Evolutionary conservation across 768 basidiomycete species (phyloP).

Genomic region (Holtermanniella nyarrowii): DNA sequence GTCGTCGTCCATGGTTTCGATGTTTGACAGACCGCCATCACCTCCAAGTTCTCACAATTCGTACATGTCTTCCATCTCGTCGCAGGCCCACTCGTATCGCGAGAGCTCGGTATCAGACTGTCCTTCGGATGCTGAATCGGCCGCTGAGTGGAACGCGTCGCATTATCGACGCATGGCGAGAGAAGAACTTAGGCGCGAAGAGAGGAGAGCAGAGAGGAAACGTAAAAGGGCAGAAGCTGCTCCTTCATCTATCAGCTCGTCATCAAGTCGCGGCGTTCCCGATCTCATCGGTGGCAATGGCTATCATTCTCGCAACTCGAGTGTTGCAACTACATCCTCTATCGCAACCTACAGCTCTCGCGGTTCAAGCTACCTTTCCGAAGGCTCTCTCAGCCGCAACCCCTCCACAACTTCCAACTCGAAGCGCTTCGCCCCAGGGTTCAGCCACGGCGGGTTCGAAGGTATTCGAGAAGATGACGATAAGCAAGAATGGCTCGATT

Average conservation of each 20-base stretch:
- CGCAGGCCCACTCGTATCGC: neutral
- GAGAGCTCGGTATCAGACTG: neutral
- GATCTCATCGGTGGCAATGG: constrained; percentile 23
- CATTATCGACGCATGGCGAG: constrained; percentile 36
- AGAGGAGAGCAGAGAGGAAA: constrained; percentile 24
- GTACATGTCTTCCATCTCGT: neutral
- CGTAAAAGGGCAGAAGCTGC: constrained; percentile 23
- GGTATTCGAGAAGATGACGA: constrained; percentile 30
- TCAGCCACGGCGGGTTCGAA: constrained; percentile 10
- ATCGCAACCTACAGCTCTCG: constrained; percentile 14
- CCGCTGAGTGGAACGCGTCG: constrained; percentile 24
- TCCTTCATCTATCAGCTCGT: constrained; percentile 13
- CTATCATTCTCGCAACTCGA: constrained; percentile 19
- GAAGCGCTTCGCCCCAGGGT: neutral
- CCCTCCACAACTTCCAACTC: constrained; percentile 16
- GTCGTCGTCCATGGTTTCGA: neutral
- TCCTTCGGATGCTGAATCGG: neutral
- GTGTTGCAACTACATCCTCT: constrained; percentile 22
- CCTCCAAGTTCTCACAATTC: neutral
- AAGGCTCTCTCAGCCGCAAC: constrained; percentile 17
- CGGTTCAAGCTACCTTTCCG: neutral
- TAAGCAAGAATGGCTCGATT: constrained; percentile 23
- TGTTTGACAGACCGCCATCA: neutral
- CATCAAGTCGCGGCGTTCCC: constrained; percentile 13
- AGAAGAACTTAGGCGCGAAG: constrained; percentile 32